Evolutionary conservation across 495 filamentous ascomycete genomes (phyloP), one percentile per base, ranked within the genome.

Genomic region (Umbilicaria muhlenbergii): DNA sequence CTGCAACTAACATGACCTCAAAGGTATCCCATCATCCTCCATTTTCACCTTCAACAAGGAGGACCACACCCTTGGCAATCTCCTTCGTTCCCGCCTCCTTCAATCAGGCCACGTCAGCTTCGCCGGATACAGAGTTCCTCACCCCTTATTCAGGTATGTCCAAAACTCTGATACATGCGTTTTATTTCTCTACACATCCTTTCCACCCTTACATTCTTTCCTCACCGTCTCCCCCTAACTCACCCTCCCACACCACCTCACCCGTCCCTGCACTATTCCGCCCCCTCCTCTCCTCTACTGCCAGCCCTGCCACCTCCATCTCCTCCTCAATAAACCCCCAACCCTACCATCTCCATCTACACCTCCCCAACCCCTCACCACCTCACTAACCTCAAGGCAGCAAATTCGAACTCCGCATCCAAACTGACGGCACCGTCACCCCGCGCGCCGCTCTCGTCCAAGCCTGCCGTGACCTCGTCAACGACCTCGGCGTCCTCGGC

Each of bases 21-120:
- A 13, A 93, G 88, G 88, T 48, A 82, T 73, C 68, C 88, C 52
- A 73, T 92, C 67, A 70, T 76, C 51, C 36, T 80, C 86, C 14
- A 81, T 93, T 58, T 96, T 99, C 67, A 81, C 79, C 42, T 81
- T 99, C 64, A 79, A 85, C 59, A 95, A 94, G 62, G 92, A 99
- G 58, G 92, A 99, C 57, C 91, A 96, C 62, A 96, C 92, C 1
- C 72, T 99, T 36, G 91, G 78, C 45, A 95, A 96, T 58, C 70
- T 96, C 46, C 73, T 99, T 35, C 74, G 78, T 44, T 73, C 78
- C 42, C 82, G 84, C 47, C 81, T 96, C 37, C 71, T 85, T 53
- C 77, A 83, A 56, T 79, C 79, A 41, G 66, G 71, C 11, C 75
- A 93, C 56, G 84, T 96, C 44, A 61, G 75, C 47, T 91, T 94